Base-by-base conservation (phyloP, 306 rosid genomes). In the Cicer chorassanicum region DNA sequence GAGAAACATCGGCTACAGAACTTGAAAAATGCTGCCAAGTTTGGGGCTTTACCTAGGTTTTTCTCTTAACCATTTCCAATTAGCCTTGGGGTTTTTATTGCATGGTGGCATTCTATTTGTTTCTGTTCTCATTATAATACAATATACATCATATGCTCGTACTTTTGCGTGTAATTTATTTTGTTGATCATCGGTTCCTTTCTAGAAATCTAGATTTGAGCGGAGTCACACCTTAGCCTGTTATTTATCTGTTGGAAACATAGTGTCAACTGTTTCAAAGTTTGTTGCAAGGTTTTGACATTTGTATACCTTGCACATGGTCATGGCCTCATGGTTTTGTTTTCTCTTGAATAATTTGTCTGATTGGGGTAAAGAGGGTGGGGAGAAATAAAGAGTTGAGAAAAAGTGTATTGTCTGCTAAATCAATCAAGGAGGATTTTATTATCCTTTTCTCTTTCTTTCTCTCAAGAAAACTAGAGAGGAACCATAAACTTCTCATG, bases 11-110 rank as follows among this genome's bases (percentile, higher is more conserved):
- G 92, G 74, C 38, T 86, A 54, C 89, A 86, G 82, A 94, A 94
- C 83, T 77, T 94, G 87, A 89, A 89, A 83, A 80, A 86, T 80
- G 98, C 97, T 70, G 90, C 96, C 39, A 94, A 88, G 81, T 85
- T 80, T 42, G 99, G 96, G 74, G 89, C 90, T 74, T 82, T 94
- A 68, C 99, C 98, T 60, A 90, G 99, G 99, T 94, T 56, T 83
- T 53, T 73, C 51, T 64, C 56, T 69, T 8, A 38, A 68, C 62
- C 45, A 43, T 77, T 50, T 29, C 1, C 77, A 18, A 55, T 46
- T 57, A 39, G 48, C 49, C n/a, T 54, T 55, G 51, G 19, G 16
- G 50, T 29, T 56, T 60, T 75, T 42, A 60, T 68, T 8, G 72
- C 64, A 75, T 41, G 42, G 42, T 74, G 57, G 68, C 40, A 1